Percentiles rank a stretch among this genome's conserved stretches.
Conservation (phyloP, 306 rosid species). For the Malus fusca region DNA sequence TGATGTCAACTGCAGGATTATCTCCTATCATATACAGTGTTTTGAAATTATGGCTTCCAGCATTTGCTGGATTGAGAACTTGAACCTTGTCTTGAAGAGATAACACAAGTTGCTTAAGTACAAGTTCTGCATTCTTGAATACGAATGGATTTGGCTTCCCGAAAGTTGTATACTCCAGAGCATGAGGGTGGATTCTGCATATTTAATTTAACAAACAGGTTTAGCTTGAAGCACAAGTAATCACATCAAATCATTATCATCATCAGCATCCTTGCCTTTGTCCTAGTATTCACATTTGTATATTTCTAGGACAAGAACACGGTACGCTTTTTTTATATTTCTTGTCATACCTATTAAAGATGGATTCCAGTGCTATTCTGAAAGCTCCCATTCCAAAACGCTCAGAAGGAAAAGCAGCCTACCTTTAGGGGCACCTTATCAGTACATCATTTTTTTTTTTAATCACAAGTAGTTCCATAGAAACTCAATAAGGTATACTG, state of each 20-base stretch:
- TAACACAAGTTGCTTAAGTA: constrained; percentile 44
- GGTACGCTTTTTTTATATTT: not conserved
- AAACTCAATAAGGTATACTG: constrained; percentile 2
- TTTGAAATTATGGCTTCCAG: constrained; percentile 36
- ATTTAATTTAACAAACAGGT: constrained; percentile 1
- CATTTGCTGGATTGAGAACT: constrained; percentile 16
- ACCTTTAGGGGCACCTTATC: constrained; percentile 44
- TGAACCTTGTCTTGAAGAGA: constrained; percentile 11
- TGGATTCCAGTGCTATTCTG: constrained; percentile 84
- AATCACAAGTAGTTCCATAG: constrained; percentile 5
- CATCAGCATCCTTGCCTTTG: not conserved
- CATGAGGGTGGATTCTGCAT: constrained; percentile 52
- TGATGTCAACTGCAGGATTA: constrained; percentile 82
- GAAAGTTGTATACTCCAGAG: constrained; percentile 58
- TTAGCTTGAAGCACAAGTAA: not conserved
- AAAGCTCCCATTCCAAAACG: constrained; percentile 98
- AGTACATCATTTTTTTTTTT: constrained; percentile 25
- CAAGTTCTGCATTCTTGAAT: constrained; percentile 69
- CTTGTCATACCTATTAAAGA: constrained; percentile 61
- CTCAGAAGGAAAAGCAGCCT: constrained; percentile 89
- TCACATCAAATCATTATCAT: not conserved
- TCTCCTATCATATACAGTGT: constrained; percentile 89
- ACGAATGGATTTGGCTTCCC: constrained; percentile 86
- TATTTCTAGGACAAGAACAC: not conserved
- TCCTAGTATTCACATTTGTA: not conserved